Base-by-base conservation (phyloP, 768 basidiomycete genomes). In the Lactarius hatsudake region DNA sequence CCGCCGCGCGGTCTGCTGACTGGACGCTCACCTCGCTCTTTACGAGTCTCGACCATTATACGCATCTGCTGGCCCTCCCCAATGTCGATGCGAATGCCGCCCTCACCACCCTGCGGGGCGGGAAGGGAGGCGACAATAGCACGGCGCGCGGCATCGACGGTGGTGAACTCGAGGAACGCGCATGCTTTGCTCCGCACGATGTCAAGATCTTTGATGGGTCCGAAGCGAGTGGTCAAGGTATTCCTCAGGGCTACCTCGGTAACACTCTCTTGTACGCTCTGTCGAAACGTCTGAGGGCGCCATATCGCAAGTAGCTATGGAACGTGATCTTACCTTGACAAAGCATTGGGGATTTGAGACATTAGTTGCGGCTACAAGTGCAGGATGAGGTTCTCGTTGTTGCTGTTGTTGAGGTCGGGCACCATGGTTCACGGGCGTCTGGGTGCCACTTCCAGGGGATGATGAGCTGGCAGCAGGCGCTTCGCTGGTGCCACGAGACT, bases 111-210 rank as follows among this genome's bases (percentile, higher is more conserved):
- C 70, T 88, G 86, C 48, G 73, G 67, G 36, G 78, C 75, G 1
- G 87, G 84, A 59, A 97, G 76, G 42, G 86, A 89, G 3, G 90
- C 83, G 32, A 84, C 78, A 74, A 99, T 96, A 2, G 96, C 96
- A 54, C 87, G 85, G 72, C 87, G 84, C n/a, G 96, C 96, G 43
- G 86, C 79, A 1, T 96, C 94, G 65, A 96, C 76, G 1, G 79
- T 79, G 28, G 74, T 76, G 80, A 96, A 98, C 77, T 98, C 96
- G 73, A 97, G 81, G 85, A 98, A 98, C 0, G 95, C 96, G 74
- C 96, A 98, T 0, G 92, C 93, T 76, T 93, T 96, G 74, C 73
- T 75, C 69, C 90, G 91, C 51, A 96, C 89, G 70, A 97, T 88
- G 77, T 98, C 96, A 51, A 95, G 78, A 28, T 94, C 94, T 76